Conservation (phyloP, 306 rosid species). For the Crotalaria pallida region DNA sequence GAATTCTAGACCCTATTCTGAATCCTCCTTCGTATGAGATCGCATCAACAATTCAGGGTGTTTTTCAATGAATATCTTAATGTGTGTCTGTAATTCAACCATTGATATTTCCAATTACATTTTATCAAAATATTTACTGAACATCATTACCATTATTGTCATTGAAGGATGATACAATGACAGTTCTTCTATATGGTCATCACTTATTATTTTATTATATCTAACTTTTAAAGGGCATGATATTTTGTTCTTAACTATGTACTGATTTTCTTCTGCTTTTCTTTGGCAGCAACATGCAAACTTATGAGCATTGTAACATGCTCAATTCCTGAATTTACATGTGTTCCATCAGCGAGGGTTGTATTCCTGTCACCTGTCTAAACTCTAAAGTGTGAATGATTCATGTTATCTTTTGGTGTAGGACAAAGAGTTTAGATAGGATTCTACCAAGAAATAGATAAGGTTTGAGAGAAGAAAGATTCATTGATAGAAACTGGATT, state of each 20-base stretch:
- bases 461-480: no score
- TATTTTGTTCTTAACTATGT: conserved; percentile 9
- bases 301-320: conserved; percentile 69
- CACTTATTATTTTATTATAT: neutral
- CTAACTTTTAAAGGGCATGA: neutral
- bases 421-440: neutral
- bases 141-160: neutral
- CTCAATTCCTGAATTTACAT: conserved; percentile 92
- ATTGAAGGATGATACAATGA: neutral
- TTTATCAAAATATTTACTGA: conserved; percentile 6
- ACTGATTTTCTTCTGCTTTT: conserved; percentile 21
- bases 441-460: neutral
- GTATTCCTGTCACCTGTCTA: conserved; percentile 34
- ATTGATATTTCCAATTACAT: neutral
- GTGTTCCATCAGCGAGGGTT: conserved; percentile 93
- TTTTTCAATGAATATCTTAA: conserved; percentile 11
- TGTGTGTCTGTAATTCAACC: neutral
- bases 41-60: conserved; percentile 86
- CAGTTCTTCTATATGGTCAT: neutral
- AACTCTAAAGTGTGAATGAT: conserved; percentile 13
- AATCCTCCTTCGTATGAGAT: conserved; percentile 90
- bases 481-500: no score
- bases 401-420: neutral
- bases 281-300: conserved; percentile 73
- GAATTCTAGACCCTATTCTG: conserved; percentile 62